phyloP scores from a whole-genome alignment of 116 monocot species.

The Zostera marina region DNA sequence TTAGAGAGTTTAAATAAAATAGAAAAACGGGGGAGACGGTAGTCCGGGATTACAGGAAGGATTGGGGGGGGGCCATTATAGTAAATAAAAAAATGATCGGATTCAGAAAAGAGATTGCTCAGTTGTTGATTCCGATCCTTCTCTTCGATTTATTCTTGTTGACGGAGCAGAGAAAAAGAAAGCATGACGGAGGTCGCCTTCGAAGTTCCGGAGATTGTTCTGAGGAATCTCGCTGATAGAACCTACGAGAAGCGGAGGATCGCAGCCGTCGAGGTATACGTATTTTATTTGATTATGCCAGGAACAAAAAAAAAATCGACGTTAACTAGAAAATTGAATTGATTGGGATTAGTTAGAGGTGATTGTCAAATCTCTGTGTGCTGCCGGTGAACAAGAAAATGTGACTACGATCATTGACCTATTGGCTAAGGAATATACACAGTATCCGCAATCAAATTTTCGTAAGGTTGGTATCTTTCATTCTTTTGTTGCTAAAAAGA shows the following conservation, averaged over 20 bases:
- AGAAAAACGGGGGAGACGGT: too few species aligned
- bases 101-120: neutral
- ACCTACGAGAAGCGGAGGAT: conserved; percentile 97
- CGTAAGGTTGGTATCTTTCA: conserved; percentile 36
- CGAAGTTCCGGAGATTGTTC: conserved; percentile 43
- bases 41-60: too few species aligned
- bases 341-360: conserved; percentile 45
- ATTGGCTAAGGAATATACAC: conserved; percentile 50
- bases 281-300: neutral
- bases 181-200: conserved; percentile 57
- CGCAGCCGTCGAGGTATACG: conserved; percentile 71
- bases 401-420: conserved; percentile 46
- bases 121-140: neutral
- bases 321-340: conserved; percentile 2
- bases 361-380: conserved; percentile 64
- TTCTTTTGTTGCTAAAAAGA: neutral
- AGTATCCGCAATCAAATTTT: conserved; percentile 59
- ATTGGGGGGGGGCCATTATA: too few species aligned
- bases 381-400: conserved; percentile 69
- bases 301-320: neutral
- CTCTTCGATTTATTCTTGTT: neutral
- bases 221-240: conserved; percentile 78
- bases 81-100: neutral
- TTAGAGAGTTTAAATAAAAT: too few species aligned
- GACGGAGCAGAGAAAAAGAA: neutral